Evolutionary conservation across 2,329 filamentous ascomycete species (phyloP).

Genomic region (Allantophomopsis lycopodina): DNA sequence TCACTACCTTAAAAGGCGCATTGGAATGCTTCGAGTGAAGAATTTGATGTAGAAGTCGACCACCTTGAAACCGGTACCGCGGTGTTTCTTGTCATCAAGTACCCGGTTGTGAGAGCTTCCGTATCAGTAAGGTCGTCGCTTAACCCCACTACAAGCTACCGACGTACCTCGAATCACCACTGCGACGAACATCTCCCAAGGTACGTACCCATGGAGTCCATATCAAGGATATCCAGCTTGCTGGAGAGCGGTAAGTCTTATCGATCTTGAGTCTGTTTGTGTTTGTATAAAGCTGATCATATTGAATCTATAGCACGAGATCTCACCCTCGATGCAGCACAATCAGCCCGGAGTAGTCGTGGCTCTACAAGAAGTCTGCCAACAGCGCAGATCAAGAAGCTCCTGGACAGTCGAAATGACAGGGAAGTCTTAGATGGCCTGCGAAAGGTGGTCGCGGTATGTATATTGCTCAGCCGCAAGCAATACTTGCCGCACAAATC

Average conservation of each 20-base stretch:
- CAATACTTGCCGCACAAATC: no score
- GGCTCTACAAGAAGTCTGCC: constrained; percentile 53
- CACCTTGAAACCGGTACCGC: no score
- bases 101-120: no score
- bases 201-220: constrained; percentile 74
- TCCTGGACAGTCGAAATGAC: constrained; percentile 87
- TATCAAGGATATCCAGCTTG: constrained; percentile 84
- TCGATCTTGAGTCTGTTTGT: neutral
- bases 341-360: constrained; percentile 60
- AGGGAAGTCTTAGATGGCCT: constrained; percentile 86
- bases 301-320: constrained; percentile 56
- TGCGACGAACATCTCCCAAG: constrained; percentile 3
- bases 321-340: constrained; percentile 92
- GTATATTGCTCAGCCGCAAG: constrained; percentile 11
- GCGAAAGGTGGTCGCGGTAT: constrained; percentile 74
- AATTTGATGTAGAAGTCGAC: no score
- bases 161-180: neutral
- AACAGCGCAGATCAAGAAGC: constrained; percentile 79
- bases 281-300: constrained; percentile 1
- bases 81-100: no score
- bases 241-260: constrained; percentile 71
- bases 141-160: constrained; percentile 13
- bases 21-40: no score
- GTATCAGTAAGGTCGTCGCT: constrained; percentile 6
- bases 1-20: no score